These are phyloP conservation scores for Solanum virginianum DNA, from an alignment of 257 asterid genomes.

Conservation along the genomic window DNA sequence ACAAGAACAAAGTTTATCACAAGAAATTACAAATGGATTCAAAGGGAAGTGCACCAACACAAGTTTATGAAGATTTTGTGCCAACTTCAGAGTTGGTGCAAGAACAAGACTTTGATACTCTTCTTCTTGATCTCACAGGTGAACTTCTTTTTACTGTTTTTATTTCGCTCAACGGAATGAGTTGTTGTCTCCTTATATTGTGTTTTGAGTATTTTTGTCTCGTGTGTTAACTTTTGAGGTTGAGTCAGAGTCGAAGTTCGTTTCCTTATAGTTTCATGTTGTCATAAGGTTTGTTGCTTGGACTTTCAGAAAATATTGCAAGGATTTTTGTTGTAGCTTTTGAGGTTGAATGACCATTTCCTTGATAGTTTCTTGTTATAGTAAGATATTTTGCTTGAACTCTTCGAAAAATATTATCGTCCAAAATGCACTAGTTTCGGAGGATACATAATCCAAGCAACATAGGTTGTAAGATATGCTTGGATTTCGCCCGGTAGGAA, in stretches of 20 bases:
- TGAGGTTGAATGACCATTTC: not conserved
- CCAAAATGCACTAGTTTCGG: not conserved
- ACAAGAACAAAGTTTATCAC: not conserved
- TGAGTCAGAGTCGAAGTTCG: not conserved
- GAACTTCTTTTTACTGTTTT: too few relatives aligned
- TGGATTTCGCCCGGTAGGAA: too few relatives aligned
- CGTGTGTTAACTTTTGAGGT: not conserved
- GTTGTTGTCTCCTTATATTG: not conserved
- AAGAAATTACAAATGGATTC: not conserved
- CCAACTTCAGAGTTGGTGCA: not conserved
- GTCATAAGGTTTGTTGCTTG: not conserved
- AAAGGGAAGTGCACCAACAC: not conserved
- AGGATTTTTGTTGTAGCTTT: not conserved
- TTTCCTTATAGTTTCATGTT: not conserved
- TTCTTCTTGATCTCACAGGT: not conserved
- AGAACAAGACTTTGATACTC: not conserved
- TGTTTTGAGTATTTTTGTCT: not conserved
- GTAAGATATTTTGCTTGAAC: not conserved
- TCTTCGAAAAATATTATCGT: too few relatives aligned
- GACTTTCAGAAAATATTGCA: not conserved
- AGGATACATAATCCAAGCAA: not conserved
- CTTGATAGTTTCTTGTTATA: not conserved
- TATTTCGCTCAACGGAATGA: not conserved
- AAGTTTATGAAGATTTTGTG: not conserved
- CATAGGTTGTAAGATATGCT: too few relatives aligned